Evolutionary conservation across 768 basidiomycete genomes (phyloP).

Genomic region (Trametes cingulata): DNA sequence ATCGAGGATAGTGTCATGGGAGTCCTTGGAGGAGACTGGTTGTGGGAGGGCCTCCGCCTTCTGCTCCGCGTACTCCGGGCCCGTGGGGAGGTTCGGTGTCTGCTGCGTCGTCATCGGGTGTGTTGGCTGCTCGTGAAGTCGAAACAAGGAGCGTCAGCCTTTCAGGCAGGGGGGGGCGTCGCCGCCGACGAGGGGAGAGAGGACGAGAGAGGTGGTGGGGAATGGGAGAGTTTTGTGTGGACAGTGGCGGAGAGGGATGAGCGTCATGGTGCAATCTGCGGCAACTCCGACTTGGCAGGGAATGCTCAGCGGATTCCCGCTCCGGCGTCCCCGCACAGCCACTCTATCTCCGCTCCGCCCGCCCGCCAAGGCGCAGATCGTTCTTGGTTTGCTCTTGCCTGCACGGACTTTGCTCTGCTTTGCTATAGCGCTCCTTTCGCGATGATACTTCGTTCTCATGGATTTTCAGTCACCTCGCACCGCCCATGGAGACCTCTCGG

Average conservation of each 20-base stretch:
- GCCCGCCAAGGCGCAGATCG: slow-evolving; percentile 2
- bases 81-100: slow-evolving; percentile 8
- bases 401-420: background rate
- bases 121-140: no score
- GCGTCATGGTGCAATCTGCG: slow-evolving; percentile 13
- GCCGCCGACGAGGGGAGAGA: background rate
- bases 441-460: no score
- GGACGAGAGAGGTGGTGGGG: background rate
- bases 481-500: no score
- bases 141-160: background rate
- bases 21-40: slow-evolving; percentile 17
- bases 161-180: background rate
- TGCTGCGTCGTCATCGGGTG: slow-evolving; percentile 7
- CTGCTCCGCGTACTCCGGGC: slow-evolving; percentile 21
- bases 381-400: background rate
- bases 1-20: slow-evolving; percentile 18
- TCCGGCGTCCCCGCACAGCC: slow-evolving; percentile 9
- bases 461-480: no score
- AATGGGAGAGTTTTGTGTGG: slow-evolving; percentile 1
- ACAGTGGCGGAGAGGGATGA: background rate
- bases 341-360: slow-evolving; percentile 15
- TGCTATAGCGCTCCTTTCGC: no score
- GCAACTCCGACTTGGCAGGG: slow-evolving; percentile 13
- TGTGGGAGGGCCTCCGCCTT: slow-evolving; percentile 20
- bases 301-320: slow-evolving; percentile 9